Evolutionary conservation across 768 basidiomycete genomes (phyloP).

Genomic region (Mycena kentingensis): DNA sequence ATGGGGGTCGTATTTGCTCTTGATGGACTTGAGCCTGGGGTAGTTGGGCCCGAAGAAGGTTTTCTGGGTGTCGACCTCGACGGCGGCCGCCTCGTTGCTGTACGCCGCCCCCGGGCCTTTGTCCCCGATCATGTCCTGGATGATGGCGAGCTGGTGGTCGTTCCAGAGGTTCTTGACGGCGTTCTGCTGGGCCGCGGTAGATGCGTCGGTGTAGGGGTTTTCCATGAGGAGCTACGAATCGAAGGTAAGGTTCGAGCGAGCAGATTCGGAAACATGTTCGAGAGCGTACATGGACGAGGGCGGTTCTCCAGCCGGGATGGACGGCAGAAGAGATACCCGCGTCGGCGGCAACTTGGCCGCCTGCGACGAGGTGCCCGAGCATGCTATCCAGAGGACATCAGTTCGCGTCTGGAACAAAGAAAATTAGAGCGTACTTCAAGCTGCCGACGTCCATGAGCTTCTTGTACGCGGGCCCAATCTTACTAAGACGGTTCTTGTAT

Average conservation of each 20-base stretch:
- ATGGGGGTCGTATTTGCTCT: too few species aligned
- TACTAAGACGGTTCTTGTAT: too few species aligned
- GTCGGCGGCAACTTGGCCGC: constrained; percentile 37
- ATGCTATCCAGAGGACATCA: too few species aligned
- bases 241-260: not conserved
- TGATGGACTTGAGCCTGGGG: constrained; percentile 28
- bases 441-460: constrained; percentile 24
- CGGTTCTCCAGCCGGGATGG: constrained; percentile 38
- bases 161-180: constrained; percentile 26
- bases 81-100: constrained; percentile 37
- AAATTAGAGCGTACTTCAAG: not conserved
- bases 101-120: constrained; percentile 35
- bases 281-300: constrained; percentile 42
- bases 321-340: constrained; percentile 31
- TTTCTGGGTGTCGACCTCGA: constrained; percentile 33
- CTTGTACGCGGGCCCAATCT: too few species aligned
- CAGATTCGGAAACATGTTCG: constrained; percentile 23
- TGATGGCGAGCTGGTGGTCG: constrained; percentile 26
- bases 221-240: constrained; percentile 22
- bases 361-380: constrained; percentile 24
- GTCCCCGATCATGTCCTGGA: constrained; percentile 30
- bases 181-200: constrained; percentile 20
- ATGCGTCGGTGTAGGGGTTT: constrained; percentile 19
- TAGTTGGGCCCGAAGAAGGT: constrained; percentile 40
- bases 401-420: not conserved